Conservation (phyloP, 805 yeast genomes). For the Wickerhamomyces mucosus region DNA sequence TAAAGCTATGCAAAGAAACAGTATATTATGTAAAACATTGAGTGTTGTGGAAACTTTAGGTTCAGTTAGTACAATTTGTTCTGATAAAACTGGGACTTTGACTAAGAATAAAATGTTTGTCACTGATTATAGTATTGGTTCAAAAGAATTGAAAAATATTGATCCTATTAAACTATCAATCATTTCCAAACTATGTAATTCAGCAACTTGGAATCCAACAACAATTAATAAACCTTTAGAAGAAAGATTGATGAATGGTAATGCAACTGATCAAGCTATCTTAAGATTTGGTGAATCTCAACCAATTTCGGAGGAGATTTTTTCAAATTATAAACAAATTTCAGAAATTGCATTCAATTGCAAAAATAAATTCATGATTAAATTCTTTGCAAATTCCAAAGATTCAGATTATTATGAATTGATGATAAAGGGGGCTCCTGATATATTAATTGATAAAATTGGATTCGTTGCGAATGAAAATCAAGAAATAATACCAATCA, state of each 20-base stretch:
- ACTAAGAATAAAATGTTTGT: slow-evolving; percentile 42
- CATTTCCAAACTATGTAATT: slow-evolving; percentile 27
- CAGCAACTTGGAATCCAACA: slow-evolving; percentile 20
- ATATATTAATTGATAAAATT: slow-evolving; percentile 28
- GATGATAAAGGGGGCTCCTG: slow-evolving; percentile 38
- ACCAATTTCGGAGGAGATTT: slow-evolving; percentile 5
- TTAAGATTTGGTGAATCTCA: slow-evolving; percentile 23
- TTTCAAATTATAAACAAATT: slow-evolving; percentile 22
- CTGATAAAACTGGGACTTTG: slow-evolving; percentile 36
- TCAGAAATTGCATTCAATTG: slow-evolving; percentile 34
- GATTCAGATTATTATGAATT: slow-evolving; percentile 3
- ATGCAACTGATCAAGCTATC: slow-evolving; percentile 42
- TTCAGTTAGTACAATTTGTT: slow-evolving; percentile 36
- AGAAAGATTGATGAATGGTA: slow-evolving; percentile 27
- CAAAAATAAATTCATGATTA: slow-evolving; percentile 35
- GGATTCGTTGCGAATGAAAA: slow-evolving; percentile 9
- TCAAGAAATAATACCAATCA: slow-evolving; percentile 7
- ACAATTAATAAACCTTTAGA: slow-evolving; percentile 7
- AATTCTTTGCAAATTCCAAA: slow-evolving; percentile 16
- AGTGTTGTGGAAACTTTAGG: slow-evolving; percentile 49
- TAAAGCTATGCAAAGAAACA: slow-evolving; percentile 31
- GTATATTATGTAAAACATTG: slow-evolving; percentile 36
- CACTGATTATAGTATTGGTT: slow-evolving; percentile 16
- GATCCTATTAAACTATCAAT: slow-evolving; percentile 5
- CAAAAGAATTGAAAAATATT: background rate